phyloP scores from a whole-genome alignment of 441 rosid genomes.

The Croton laevigatus region DNA sequence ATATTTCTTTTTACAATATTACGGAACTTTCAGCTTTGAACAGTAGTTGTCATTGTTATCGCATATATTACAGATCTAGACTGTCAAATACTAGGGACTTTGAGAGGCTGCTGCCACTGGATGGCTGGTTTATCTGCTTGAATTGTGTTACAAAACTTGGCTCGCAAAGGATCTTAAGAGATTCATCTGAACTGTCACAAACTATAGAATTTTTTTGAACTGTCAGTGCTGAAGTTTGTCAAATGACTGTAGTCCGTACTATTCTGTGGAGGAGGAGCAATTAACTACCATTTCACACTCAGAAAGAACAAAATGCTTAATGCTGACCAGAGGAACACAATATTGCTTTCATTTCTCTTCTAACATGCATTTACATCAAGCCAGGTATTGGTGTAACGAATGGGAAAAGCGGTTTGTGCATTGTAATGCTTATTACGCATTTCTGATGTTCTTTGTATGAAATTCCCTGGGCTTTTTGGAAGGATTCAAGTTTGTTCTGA shows the following conservation, averaged over 20 bases:
- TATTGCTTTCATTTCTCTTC: background rate
- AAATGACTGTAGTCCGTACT: background rate
- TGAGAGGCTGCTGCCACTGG: background rate
- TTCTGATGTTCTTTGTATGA: background rate
- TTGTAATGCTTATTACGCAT: background rate
- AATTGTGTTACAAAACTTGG: background rate
- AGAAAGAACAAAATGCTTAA: background rate
- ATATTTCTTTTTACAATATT: background rate
- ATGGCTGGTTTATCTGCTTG: background rate
- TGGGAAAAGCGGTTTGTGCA: background rate
- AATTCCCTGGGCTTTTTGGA: background rate
- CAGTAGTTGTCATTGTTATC: background rate
- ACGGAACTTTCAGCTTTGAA: background rate
- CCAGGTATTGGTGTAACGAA: background rate
- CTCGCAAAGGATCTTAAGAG: background rate
- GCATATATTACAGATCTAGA: background rate
- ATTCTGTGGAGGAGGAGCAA: background rate
- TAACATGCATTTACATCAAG: background rate
- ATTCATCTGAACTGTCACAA: background rate
- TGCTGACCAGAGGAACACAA: background rate
- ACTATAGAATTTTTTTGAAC: background rate
- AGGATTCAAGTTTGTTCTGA: background rate
- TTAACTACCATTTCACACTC: background rate
- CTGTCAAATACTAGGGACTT: background rate
- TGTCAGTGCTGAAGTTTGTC: background rate